Evolutionary conservation across 768 basidiomycete genomes (phyloP).

Genomic region (Paxillus involutus): DNA sequence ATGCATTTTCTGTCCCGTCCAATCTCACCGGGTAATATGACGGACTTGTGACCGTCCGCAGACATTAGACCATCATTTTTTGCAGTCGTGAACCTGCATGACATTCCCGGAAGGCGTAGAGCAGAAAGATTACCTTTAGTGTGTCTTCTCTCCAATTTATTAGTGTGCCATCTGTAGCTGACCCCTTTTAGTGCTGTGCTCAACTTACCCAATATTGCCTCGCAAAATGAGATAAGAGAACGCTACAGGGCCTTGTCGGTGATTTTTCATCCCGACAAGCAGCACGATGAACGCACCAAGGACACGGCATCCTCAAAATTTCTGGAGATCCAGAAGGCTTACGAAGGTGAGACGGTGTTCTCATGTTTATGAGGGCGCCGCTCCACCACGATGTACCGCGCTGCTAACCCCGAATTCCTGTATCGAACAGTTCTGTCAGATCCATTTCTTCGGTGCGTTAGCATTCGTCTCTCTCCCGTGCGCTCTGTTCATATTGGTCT

Average conservation of each 20-base stretch:
- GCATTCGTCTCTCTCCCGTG: conserved; percentile 1
- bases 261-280: conserved; percentile 85
- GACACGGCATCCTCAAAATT: conserved; percentile 66
- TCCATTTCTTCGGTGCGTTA: conserved; percentile 59
- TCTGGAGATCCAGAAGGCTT: conserved; percentile 78
- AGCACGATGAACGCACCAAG: conserved; percentile 55
- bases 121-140: conserved; percentile 29
- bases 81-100: conserved; percentile 8
- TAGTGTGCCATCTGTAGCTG: neutral
- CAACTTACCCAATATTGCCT: conserved; percentile 65
- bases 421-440: conserved; percentile 62
- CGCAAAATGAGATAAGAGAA: conserved; percentile 70
- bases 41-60: neutral
- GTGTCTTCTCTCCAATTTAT: conserved; percentile 6
- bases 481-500: conserved; percentile 6
- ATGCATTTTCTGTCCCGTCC: neutral
- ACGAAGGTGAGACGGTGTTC: conserved; percentile 58
- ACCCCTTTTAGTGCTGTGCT: conserved; percentile 50
- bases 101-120: conserved; percentile 5
- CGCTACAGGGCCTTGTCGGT: conserved; percentile 71
- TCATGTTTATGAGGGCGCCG: neutral
- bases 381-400: neutral
- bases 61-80: neutral
- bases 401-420: conserved; percentile 3
- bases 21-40: neutral